phyloP scores from a whole-genome alignment of 2,329 filamentous ascomycete genomes.

The Diaporthe capsici region DNA sequence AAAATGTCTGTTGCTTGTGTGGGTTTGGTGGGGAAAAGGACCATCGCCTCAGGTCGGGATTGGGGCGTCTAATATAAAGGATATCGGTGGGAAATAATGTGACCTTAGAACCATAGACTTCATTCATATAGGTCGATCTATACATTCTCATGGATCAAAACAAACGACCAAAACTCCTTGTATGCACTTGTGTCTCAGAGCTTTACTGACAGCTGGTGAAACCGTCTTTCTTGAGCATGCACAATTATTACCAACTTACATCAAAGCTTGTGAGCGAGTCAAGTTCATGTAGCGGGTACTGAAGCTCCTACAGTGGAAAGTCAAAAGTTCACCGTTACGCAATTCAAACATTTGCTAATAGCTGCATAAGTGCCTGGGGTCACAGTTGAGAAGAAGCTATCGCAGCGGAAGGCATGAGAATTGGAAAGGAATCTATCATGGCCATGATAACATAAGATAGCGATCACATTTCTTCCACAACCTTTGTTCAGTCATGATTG shows the following conservation, averaged over 20 bases:
- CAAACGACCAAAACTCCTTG: neutral
- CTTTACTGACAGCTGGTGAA: neutral
- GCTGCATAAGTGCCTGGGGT: neutral
- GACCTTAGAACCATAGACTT: constrained; percentile 1
- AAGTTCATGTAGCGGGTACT: neutral
- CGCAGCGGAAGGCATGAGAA: neutral
- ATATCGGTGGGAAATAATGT: neutral
- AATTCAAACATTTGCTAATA: neutral
- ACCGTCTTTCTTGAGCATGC: neutral
- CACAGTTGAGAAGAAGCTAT: neutral
- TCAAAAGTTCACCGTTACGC: neutral
- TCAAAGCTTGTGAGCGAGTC: neutral
- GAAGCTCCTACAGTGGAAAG: neutral
- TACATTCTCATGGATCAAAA: neutral
- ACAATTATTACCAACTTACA: neutral
- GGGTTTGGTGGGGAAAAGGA: constrained; percentile 2
- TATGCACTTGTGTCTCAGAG: neutral
- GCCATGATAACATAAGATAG: neutral
- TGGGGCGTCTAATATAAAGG: constrained; percentile 18
- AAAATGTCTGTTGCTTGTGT: neutral
- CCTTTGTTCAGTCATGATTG: neutral
- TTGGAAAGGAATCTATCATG: neutral
- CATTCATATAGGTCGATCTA: constrained; percentile 3
- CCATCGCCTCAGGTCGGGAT: neutral
- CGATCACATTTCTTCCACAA: neutral